These are phyloP conservation scores for Agrocybe chaxingu DNA, from an alignment of 768 basidiomycete genomes.

Conservation along the genomic window DNA sequence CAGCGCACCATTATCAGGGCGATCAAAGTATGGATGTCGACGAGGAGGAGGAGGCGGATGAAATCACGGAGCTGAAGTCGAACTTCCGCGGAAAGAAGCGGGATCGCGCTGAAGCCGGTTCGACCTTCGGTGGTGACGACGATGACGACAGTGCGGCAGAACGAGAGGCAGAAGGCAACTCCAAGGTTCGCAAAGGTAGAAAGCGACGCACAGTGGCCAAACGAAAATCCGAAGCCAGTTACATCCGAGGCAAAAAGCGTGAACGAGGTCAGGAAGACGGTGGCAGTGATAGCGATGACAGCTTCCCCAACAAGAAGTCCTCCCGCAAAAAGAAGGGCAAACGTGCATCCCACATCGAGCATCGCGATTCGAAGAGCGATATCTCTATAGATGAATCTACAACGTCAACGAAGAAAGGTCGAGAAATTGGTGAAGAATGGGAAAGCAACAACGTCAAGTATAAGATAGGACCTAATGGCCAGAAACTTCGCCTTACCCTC, in stretches of 20 bases:
- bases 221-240: constrained; percentile 44
- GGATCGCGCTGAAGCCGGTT: constrained; percentile 70
- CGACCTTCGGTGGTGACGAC: constrained; percentile 65
- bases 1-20: constrained; percentile 28
- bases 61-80: constrained; percentile 33
- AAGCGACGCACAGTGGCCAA: constrained; percentile 57
- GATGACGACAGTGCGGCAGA: constrained; percentile 35
- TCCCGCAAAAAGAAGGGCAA: constrained; percentile 57
- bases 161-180: constrained; percentile 32
- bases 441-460: constrained; percentile 64
- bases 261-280: constrained; percentile 53
- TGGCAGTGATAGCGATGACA: constrained; percentile 38
- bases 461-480: constrained; percentile 70
- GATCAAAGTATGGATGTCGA: constrained; percentile 43
- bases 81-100: constrained; percentile 66
- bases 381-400: constrained; percentile 46
- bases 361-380: constrained; percentile 34
- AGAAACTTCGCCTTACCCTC: constrained; percentile 64
- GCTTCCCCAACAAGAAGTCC: constrained; percentile 16
- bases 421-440: constrained; percentile 75
- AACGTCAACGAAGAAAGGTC: constrained; percentile 48
- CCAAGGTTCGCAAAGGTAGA: constrained; percentile 43
- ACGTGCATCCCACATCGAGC: constrained; percentile 27
- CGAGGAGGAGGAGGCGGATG: constrained; percentile 42
- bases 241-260: constrained; percentile 60